These are phyloP conservation scores for Talaromyces sp. DNA, from an alignment of 2,329 filamentous ascomycete genomes.

Conservation along the genomic window DNA sequence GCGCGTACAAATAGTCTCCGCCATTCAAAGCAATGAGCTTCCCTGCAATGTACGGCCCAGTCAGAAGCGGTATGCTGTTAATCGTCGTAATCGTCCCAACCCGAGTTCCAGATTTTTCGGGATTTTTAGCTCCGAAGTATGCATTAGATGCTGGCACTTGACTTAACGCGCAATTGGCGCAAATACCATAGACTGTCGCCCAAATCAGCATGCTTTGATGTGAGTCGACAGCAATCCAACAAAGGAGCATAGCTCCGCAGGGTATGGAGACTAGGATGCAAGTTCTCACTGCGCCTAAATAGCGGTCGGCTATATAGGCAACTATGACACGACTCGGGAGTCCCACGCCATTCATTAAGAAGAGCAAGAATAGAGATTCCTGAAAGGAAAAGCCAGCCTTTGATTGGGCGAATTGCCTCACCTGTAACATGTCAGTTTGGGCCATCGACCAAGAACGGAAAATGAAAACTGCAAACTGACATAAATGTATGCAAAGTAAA, in stretches of 20 bases:
- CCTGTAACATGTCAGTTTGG: not conserved
- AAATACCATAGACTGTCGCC: constrained; percentile 7
- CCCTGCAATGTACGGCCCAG: constrained; percentile 54
- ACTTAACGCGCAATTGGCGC: constrained; percentile 7
- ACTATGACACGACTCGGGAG: constrained; percentile 1
- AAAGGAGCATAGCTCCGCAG: constrained; percentile 2
- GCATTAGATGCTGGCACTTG: constrained; percentile 9
- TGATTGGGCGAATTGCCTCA: constrained; percentile 9
- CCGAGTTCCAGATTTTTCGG: constrained; percentile 51
- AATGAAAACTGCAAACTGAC: not conserved
- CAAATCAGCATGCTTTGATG: constrained; percentile 1
- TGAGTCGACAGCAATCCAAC: constrained; percentile 9
- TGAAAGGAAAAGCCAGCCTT: constrained; percentile 6
- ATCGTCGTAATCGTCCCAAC: constrained; percentile 56
- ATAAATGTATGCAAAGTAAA: constrained; percentile 13
- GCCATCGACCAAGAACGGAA: not conserved
- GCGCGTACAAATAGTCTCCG: constrained; percentile 49
- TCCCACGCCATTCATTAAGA: constrained; percentile 11
- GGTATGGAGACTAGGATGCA: not conserved
- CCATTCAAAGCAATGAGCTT: constrained; percentile 46
- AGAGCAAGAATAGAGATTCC: constrained; percentile 8
- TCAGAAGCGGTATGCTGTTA: constrained; percentile 52
- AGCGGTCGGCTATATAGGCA: constrained; percentile 8
- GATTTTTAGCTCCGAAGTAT: constrained; percentile 40
- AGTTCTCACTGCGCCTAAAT: constrained; percentile 5